A percentile compares a stretch with the other conserved stretches of the same genome.
Conservation (phyloP, 1,284 basidiomycete species). For the Trichosporon inkin region DNA sequence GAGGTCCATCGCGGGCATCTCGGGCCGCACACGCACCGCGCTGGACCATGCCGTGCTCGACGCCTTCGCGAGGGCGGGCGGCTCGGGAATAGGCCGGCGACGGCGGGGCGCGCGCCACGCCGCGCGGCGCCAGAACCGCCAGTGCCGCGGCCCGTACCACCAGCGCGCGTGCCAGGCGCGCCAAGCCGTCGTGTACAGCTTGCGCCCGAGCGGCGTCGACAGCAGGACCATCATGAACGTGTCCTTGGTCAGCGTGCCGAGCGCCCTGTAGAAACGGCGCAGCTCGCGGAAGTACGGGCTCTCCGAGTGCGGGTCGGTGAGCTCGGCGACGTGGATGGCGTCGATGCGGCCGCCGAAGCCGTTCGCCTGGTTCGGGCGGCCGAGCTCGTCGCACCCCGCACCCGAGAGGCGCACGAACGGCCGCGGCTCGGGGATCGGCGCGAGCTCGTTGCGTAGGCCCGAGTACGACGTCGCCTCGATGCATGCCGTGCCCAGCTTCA, state of each 20-base stretch:
- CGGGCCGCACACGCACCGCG: constrained; percentile 8
- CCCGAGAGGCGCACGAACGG: constrained; percentile 39
- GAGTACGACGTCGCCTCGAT: constrained; percentile 45
- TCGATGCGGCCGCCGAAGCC: constrained; percentile 42
- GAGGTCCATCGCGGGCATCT: neutral
- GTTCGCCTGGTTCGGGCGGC: constrained; percentile 3
- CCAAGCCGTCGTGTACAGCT: constrained; percentile 12
- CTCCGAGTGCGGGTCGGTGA: constrained; percentile 31
- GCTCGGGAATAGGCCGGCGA: neutral
- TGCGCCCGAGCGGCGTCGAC: constrained; percentile 32
- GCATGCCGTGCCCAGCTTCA: constrained; percentile 47
- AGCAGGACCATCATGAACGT: constrained; percentile 28
- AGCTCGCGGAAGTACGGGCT: constrained; percentile 30
- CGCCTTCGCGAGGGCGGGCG: constrained; percentile 11
- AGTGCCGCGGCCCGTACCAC: constrained; percentile 48
- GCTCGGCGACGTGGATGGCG: constrained; percentile 37
- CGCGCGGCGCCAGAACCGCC: constrained; percentile 38
- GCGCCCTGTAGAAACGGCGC: constrained; percentile 31
- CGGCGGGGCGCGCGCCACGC: constrained; percentile 34
- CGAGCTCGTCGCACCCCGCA: constrained; percentile 24
- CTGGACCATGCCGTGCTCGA: constrained; percentile 8
- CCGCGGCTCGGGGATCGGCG: constrained; percentile 28
- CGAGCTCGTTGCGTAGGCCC: constrained; percentile 46
- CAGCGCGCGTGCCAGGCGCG: constrained; percentile 26
- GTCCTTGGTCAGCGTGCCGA: constrained; percentile 15